Evolutionary conservation across 2,329 filamentous ascomycete genomes (phyloP).

Genomic region (Colletotrichum eremochloae): DNA sequence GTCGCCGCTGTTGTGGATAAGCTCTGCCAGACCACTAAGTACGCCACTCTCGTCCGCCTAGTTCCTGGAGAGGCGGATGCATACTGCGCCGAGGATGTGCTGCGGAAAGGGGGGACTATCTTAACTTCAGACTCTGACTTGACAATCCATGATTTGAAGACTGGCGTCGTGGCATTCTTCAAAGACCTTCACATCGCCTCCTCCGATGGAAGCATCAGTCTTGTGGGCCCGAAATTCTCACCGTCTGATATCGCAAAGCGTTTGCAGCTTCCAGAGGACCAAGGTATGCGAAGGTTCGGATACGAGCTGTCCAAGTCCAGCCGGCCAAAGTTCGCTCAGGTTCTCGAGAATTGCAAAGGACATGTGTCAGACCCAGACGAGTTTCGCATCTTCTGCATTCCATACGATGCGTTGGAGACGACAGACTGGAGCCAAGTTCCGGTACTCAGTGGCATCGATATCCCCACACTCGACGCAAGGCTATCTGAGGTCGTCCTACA

Average conservation of each 20-base stretch:
- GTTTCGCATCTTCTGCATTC: slow-evolving; percentile 50
- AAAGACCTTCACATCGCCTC: slow-evolving; percentile 66
- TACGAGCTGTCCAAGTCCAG: slow-evolving; percentile 53
- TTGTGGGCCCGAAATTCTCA: slow-evolving; percentile 45
- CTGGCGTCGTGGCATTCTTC: slow-evolving; percentile 77
- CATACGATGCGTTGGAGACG: slow-evolving; percentile 47
- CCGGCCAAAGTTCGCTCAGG: slow-evolving; percentile 44
- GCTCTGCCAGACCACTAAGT: slow-evolving; percentile 62
- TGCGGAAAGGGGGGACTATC: slow-evolving; percentile 66
- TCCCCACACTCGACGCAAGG: slow-evolving; percentile 52
- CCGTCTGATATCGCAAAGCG: slow-evolving; percentile 56
- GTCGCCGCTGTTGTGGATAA: slow-evolving; percentile 83
- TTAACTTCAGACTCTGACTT: slow-evolving; percentile 92
- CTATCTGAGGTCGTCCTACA: slow-evolving; percentile 56
- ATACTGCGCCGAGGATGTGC: slow-evolving; percentile 79
- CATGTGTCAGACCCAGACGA: slow-evolving; percentile 41
- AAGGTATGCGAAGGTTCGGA: slow-evolving; percentile 51
- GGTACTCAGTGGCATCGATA: slow-evolving; percentile 10
- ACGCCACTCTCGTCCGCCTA: slow-evolving; percentile 62
- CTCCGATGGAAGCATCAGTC: slow-evolving; percentile 43
- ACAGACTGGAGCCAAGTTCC: slow-evolving; percentile 36
- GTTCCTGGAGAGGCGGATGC: slow-evolving; percentile 89
- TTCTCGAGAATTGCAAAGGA: slow-evolving; percentile 38
- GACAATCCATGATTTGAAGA: slow-evolving; percentile 78
- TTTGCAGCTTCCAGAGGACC: slow-evolving; percentile 55